Evolutionary conservation across 352 stramenopile species (phyloP).

Genomic region (Blastocystis sp.): DNA sequence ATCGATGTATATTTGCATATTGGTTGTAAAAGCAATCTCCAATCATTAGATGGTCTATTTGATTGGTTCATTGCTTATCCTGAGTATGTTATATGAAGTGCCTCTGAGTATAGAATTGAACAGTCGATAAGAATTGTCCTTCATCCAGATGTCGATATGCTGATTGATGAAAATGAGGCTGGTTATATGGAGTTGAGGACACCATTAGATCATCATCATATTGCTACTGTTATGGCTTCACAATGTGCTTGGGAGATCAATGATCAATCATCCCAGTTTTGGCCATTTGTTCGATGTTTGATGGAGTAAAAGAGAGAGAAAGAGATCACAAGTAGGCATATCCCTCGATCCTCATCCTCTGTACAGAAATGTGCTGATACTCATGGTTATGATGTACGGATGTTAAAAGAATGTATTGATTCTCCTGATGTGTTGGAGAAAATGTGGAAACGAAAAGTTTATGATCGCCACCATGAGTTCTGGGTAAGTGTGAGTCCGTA

Average conservation of each 20-base stretch:
- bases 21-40: background rate
- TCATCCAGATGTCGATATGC: background rate
- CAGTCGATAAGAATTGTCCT: background rate
- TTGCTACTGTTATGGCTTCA: background rate
- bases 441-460: background rate
- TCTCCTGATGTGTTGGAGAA: background rate
- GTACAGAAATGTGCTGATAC: background rate
- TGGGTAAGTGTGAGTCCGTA: conserved; percentile 12
- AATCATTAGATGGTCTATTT: background rate
- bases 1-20: background rate
- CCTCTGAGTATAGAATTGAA: background rate
- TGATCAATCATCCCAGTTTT: background rate
- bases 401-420: conserved; percentile 4
- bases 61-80: background rate
- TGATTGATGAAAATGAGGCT: background rate
- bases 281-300: conserved; percentile 13
- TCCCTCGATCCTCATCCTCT: background rate
- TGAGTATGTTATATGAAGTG: background rate
- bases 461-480: background rate
- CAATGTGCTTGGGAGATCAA: background rate
- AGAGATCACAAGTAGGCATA: background rate
- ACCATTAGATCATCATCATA: background rate
- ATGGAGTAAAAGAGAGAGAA: background rate
- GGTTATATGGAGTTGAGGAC: background rate
- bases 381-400: background rate